Conservation (phyloP, 2,329 filamentous ascomycete genomes). For the Xylariaceae sp. region DNA sequence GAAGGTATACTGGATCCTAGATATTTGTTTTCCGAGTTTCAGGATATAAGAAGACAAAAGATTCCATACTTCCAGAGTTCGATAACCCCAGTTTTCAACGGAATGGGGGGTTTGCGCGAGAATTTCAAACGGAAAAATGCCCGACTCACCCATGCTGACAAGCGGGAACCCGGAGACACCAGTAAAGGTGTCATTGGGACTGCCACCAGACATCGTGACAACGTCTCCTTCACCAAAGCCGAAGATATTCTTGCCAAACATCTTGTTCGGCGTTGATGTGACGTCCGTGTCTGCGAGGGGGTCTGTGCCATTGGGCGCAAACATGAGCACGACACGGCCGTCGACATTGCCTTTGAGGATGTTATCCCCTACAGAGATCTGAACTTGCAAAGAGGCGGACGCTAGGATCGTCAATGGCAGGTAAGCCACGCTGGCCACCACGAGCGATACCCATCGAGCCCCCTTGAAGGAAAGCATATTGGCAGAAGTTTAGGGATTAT, state of each 20-base stretch:
- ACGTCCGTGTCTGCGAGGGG: slow-evolving; percentile 23
- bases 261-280: slow-evolving; percentile 20
- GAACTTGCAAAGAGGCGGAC: slow-evolving; percentile 7
- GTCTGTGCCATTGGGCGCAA: slow-evolving; percentile 22
- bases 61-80: no score
- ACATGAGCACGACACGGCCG: slow-evolving; percentile 24
- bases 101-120: no score
- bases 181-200: slow-evolving; percentile 6
- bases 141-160: slow-evolving; percentile 13
- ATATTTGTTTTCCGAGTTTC: not conserved
- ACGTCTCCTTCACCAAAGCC: slow-evolving; percentile 13
- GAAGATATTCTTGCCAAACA: slow-evolving; percentile 23
- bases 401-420: slow-evolving; percentile 7
- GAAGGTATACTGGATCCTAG: not conserved
- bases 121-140: not conserved
- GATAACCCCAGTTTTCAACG: no score
- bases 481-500: not conserved
- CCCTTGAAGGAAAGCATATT: slow-evolving; percentile 13
- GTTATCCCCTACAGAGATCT: slow-evolving; percentile 25
- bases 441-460: slow-evolving; percentile 12
- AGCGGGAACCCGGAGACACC: slow-evolving; percentile 20
- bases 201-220: slow-evolving; percentile 14
- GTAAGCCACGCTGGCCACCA: slow-evolving; percentile 7
- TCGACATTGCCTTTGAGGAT: slow-evolving; percentile 17
- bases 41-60: no score